Evolutionary conservation across 306 rosid genomes (phyloP).

Genomic region (Aeschynomene evenia): DNA sequence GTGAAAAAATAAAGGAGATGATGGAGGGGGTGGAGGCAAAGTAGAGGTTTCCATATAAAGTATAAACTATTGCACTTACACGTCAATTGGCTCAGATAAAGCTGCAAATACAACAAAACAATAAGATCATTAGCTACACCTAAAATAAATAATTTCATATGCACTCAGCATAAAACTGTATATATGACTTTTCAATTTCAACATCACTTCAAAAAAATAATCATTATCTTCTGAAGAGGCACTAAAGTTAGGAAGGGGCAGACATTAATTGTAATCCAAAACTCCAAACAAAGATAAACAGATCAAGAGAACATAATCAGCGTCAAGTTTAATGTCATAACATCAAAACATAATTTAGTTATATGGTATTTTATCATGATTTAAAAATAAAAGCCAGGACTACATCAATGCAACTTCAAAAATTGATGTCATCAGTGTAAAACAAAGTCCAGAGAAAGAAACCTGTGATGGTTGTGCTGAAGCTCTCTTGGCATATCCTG

Average conservation of each 20-base stretch:
- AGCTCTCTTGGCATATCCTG: conserved; percentile 81
- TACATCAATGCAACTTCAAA: not conserved
- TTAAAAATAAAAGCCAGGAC: not conserved
- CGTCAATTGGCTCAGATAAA: conserved; percentile 78
- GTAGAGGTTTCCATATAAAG: not conserved
- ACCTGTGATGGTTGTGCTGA: conserved; percentile 78
- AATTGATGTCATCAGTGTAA: not conserved
- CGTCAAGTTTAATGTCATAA: not conserved
- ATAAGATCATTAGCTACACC: conserved; percentile 1
- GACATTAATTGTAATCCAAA: not conserved
- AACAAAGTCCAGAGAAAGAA: conserved; percentile 4
- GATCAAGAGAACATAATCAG: not conserved
- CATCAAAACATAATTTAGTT: too few relatives aligned
- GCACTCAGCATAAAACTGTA: not conserved
- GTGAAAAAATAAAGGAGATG: not conserved
- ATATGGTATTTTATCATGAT: too few relatives aligned
- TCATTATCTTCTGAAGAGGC: not conserved
- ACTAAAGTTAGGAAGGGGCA: not conserved
- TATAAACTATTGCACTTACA: conserved; percentile 51
- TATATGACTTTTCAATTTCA: not conserved
- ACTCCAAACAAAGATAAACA: not conserved
- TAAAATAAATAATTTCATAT: not conserved
- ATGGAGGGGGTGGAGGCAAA: not conserved
- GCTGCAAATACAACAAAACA: conserved; percentile 50
- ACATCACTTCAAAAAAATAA: not conserved